Base-by-base conservation (phyloP, 148 eudicot species). In the Hydrangea macrophylla region DNA sequence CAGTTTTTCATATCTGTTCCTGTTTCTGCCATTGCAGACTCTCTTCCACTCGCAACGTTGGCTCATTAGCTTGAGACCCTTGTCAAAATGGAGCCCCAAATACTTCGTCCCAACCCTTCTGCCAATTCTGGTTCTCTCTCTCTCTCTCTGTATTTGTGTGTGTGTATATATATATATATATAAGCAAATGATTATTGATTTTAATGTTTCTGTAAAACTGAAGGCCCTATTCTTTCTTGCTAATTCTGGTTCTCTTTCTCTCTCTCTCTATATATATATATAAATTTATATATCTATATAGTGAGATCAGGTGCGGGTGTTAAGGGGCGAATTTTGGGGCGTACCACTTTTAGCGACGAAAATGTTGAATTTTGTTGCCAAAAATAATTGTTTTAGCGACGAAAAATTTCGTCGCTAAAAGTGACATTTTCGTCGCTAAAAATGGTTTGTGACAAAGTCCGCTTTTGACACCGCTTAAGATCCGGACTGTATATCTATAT, bases 91-190 rank as follows among this genome's bases (percentile, higher is more conserved):
- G 55, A 64, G 37, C 24, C 54, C 37, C 50, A 45, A 27, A 22
- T 24, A 45, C 55, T 28, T 9, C 17, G 50, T 13, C 25, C 7
- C 10, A 9, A 18, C 31, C 11, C 32, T 45, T 28, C 40, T 40
- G 32, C 66, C 7, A 5, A 50, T 28, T 64, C 58, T 64, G 68
- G 57, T 64, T 50, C 39, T 48, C 36, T 4, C 53, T 11, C 22
- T 6, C 67, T 42, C 67, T 26, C 54, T 44, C 20, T 42, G 13
- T 63, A 5, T 61, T 31, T 24, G 1, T 58, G 0, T 3, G 18
- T 31, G 25, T 18, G 12, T 28, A 18, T 17, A 64, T 9, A 45
- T 4, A 6, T 27, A 63, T 5, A 2, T 9, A 63, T 17, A 17
- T 8, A 36, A n/a, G n/a, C n/a, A n/a, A n/a, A n/a, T n/a, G n/a